phyloP scores from a whole-genome alignment of 2,329 filamentous ascomycete species.

The Nothomitra cinnamomea region DNA sequence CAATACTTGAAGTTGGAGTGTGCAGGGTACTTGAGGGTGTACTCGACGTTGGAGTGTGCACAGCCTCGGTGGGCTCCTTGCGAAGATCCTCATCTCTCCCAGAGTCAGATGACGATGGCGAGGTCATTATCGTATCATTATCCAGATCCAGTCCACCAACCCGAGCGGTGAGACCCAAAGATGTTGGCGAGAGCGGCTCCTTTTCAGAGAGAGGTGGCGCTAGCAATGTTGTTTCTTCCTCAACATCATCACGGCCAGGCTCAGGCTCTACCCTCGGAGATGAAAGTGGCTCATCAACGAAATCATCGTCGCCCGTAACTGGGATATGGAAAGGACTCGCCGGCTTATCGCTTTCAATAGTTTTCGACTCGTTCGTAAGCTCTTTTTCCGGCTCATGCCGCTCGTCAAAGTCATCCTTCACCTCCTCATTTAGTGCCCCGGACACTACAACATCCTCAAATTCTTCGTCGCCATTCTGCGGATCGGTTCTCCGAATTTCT shows the following conservation, averaged over 20 bases:
- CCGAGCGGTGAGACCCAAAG: conserved; percentile 35
- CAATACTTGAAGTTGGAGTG: too few relatives aligned
- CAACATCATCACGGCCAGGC: neutral
- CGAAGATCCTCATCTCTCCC: conserved; percentile 10
- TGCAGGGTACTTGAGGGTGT: too few relatives aligned
- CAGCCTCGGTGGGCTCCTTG: neutral
- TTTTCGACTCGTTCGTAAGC: conserved; percentile 6
- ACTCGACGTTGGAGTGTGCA: too few relatives aligned
- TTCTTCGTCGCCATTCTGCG: conserved; percentile 68
- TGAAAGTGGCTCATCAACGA: conserved; percentile 62
- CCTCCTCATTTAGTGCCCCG: conserved; percentile 56
- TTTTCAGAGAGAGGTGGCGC: conserved; percentile 9
- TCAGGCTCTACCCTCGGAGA: conserved; percentile 31
- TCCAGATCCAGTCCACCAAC: conserved; percentile 41
- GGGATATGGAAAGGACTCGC: conserved; percentile 19
- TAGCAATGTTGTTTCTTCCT: conserved; percentile 8
- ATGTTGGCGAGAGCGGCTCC: conserved; percentile 30
- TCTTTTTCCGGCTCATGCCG: conserved; percentile 19
- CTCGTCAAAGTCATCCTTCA: conserved; percentile 51
- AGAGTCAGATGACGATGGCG: conserved; percentile 27
- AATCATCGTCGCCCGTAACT: conserved; percentile 49
- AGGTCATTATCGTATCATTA: conserved; percentile 27
- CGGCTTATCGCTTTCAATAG: neutral
- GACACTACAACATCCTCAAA: conserved; percentile 72
- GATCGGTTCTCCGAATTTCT: conserved; percentile 52